These are phyloP conservation scores for Aegilops tauschii DNA, from an alignment of 176 grass and related monocot genomes.

Conservation along the genomic window DNA sequence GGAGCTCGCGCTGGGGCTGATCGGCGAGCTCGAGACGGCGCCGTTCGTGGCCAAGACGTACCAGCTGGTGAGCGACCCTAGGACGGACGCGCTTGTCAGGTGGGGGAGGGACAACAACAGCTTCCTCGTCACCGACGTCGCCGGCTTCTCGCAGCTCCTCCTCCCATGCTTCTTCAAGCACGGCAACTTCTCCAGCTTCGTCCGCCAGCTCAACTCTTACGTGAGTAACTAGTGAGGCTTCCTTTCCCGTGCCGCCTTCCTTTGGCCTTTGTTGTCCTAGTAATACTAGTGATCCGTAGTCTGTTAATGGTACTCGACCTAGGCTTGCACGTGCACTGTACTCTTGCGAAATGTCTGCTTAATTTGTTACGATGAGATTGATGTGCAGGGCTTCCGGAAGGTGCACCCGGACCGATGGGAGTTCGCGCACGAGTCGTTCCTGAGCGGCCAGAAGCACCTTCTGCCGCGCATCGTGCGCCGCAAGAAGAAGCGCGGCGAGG, in stretches of 20 bases:
- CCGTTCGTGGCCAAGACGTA: conserved; percentile 79
- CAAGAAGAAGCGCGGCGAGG: conserved; percentile 35
- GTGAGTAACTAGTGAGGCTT: neutral
- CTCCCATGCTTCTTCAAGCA: conserved; percentile 89
- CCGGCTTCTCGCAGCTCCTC: conserved; percentile 57
- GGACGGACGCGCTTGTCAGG: conserved; percentile 49
- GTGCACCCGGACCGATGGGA: conserved; percentile 76
- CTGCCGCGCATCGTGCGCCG: conserved; percentile 51
- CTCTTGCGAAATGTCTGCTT: too few relatives aligned
- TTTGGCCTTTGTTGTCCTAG: too few relatives aligned
- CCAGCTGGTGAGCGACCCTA: conserved; percentile 70
- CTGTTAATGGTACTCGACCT: too few relatives aligned
- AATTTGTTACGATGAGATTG: neutral
- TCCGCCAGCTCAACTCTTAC: conserved; percentile 76
- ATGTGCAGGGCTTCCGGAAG: conserved; percentile 66
- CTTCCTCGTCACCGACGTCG: conserved; percentile 60
- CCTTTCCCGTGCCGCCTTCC: too few relatives aligned
- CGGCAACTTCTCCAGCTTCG: conserved; percentile 95
- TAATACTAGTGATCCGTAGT: too few relatives aligned
- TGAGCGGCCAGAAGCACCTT: conserved; percentile 60
- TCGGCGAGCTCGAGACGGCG: conserved; percentile 35
- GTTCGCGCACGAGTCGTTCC: conserved; percentile 74
- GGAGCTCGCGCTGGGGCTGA: conserved; percentile 47
- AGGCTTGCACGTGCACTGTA: neutral
- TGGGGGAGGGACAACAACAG: conserved; percentile 65